Base-by-base conservation (phyloP, 441 rosid species). In the Croton setiger region DNA sequence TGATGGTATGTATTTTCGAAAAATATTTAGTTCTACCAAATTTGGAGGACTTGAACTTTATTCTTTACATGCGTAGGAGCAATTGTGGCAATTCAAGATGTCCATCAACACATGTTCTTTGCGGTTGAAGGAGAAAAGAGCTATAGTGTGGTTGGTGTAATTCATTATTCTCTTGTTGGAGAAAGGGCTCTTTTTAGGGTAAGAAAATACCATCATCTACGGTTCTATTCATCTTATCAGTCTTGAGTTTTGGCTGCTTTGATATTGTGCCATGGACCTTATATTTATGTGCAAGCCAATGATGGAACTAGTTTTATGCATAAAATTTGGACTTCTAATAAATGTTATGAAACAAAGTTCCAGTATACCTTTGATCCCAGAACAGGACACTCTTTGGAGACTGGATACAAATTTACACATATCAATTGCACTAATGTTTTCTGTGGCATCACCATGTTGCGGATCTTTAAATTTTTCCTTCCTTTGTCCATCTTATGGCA, bases 151-250 rank as follows among this genome's bases (percentile, higher is more conserved):
- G 79, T 72, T 78, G 97, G 99, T 63, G 74, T 80, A 60, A 76
- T 91, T 77, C 99, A 94, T 78, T 88, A 91, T 82, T 94, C 99
- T 70, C 88, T 94, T 75, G 90, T 81, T 21, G 90, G 96, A 75
- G 90, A 88, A 73, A 85, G 80, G 76, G 96, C 96, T 73, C 93
- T 94, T 81, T 94, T 94, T 82, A 85, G 75, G 87, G 99, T 94
- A 88, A 72, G 80, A 65, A 71, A 43, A 47, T 43, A 17, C 41
- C 33, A 4, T 23, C 33, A 68, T 21, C 71, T 31, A 20, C 59
- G 36, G 63, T 75, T 60, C 31, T 0, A 21, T 15, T 48, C 43
- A 54, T 35, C 13, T 3, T 18, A 20, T n/a, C 8, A 57, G 5
- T 49, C 18, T 72, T 17, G 59, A 59, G 17, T 43, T 58, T 60